These are phyloP conservation scores for Strobilomyces confusus DNA, from an alignment of 768 basidiomycete genomes.

Conservation along the genomic window DNA sequence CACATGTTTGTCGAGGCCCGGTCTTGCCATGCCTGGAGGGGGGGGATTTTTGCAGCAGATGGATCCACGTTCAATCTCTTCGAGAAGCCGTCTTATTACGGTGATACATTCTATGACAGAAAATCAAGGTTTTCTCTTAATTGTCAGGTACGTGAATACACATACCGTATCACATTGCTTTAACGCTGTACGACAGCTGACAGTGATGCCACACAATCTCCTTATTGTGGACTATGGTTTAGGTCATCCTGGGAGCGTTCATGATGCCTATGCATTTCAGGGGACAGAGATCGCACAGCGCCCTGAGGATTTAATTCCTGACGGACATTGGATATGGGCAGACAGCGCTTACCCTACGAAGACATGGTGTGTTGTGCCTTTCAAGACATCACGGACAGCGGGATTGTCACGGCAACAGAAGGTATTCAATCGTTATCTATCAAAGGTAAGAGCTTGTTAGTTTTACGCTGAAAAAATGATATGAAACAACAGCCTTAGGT, in stretches of 20 bases:
- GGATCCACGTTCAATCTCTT: neutral
- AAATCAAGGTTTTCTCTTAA: conserved; percentile 1
- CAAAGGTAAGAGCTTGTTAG: neutral
- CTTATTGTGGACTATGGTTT: neutral
- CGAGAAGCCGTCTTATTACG: neutral
- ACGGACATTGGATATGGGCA: neutral
- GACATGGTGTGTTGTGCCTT: neutral
- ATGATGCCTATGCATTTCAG: neutral
- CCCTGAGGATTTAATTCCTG: neutral
- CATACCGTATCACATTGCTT: no score
- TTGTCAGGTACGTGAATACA: neutral
- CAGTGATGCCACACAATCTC: neutral
- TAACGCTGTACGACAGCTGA: neutral
- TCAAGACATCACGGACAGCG: neutral
- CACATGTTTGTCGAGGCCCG: neutral
- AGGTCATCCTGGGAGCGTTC: neutral
- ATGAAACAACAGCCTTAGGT: no score
- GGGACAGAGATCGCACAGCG: neutral
- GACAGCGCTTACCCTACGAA: neutral
- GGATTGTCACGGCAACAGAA: neutral
- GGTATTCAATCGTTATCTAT: neutral
- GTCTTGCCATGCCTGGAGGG: neutral
- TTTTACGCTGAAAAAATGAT: no score
- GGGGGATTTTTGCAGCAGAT: neutral
- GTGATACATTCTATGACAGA: neutral